Evolutionary conservation across 371 early-diverging fungal species (phyloP).

Genomic region (Mortierella sp.): DNA sequence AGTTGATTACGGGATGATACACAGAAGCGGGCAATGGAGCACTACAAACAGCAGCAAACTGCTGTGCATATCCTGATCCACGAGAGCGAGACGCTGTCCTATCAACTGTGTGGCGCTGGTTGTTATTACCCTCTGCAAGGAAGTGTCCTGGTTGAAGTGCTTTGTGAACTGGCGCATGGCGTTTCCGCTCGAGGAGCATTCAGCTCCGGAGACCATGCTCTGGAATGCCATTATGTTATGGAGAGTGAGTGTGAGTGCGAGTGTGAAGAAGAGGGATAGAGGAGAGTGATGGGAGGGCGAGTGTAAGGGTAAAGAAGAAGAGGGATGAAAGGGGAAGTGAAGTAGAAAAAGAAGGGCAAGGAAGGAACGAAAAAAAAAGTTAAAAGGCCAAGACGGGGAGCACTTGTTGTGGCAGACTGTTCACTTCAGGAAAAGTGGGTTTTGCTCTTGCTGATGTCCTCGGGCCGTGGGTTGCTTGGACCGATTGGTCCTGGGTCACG

Average conservation of each 20-base stretch:
- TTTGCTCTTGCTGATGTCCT: neutral
- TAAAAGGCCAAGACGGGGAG: slow-evolving; percentile 7
- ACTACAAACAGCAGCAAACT: neutral
- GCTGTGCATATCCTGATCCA: neutral
- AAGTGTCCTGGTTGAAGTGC: slow-evolving; percentile 67
- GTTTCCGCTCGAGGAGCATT: slow-evolving; percentile 70
- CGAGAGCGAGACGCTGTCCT: neutral
- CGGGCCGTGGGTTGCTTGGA: slow-evolving; percentile 4
- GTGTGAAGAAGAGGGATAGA: neutral
- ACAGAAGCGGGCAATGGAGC: no score
- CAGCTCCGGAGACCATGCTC: slow-evolving; percentile 59
- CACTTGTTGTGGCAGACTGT: neutral
- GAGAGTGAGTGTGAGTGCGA: neutral
- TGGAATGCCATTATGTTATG: slow-evolving; percentile 43
- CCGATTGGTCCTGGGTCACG: no score
- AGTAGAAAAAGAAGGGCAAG: neutral
- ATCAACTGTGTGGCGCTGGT: neutral
- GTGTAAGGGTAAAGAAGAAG: neutral
- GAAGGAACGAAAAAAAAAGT: neutral
- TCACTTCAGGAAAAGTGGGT: slow-evolving; percentile 3
- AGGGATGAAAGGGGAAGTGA: neutral
- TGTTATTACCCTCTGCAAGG: slow-evolving; percentile 63
- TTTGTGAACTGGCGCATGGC: slow-evolving; percentile 73
- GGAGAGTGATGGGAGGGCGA: neutral
- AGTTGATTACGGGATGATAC: neutral